Evolutionary conservation across 768 basidiomycete genomes (phyloP).

Genomic region (Filobasidium wieringae): DNA sequence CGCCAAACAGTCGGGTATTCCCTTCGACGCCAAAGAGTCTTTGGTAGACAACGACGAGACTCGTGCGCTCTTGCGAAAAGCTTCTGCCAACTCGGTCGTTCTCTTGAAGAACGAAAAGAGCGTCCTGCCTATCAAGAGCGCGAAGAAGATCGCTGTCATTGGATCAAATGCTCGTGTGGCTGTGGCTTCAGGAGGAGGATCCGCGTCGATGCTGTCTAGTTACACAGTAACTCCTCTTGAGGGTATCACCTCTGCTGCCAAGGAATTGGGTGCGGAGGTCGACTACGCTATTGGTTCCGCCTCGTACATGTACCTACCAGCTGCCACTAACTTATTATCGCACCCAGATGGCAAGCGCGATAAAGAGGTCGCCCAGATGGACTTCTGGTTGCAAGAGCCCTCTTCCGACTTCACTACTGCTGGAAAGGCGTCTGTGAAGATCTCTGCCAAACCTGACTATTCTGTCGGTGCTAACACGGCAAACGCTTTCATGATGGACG

Average conservation of each 20-base stretch:
- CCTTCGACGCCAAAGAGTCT: constrained; percentile 47
- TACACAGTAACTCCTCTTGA: constrained; percentile 57
- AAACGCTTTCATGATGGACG: constrained; percentile 36
- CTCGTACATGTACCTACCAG: constrained; percentile 47
- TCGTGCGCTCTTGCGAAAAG: constrained; percentile 48
- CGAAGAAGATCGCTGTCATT: constrained; percentile 59
- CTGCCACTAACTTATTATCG: constrained; percentile 51
- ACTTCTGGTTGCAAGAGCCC: constrained; percentile 14
- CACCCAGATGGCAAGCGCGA: constrained; percentile 44
- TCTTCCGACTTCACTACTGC: constrained; percentile 2
- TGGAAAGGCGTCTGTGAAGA: constrained; percentile 4
- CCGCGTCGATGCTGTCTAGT: constrained; percentile 56
- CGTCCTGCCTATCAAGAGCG: constrained; percentile 47
- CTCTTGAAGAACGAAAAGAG: constrained; percentile 57
- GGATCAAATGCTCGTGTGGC: constrained; percentile 43
- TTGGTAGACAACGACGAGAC: constrained; percentile 27
- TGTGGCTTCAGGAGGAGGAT: constrained; percentile 52
- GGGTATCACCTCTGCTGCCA: constrained; percentile 48
- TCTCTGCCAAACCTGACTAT: constrained; percentile 23
- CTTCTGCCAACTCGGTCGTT: constrained; percentile 62
- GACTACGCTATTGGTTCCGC: constrained; percentile 48
- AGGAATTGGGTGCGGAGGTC: constrained; percentile 45
- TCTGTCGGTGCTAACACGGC: constrained; percentile 46
- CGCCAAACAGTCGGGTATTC: constrained; percentile 48
- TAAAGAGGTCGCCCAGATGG: constrained; percentile 7